These are phyloP conservation scores for Volvox africanus DNA, from an alignment of 139 green algal genomes.

Conservation along the genomic window DNA sequence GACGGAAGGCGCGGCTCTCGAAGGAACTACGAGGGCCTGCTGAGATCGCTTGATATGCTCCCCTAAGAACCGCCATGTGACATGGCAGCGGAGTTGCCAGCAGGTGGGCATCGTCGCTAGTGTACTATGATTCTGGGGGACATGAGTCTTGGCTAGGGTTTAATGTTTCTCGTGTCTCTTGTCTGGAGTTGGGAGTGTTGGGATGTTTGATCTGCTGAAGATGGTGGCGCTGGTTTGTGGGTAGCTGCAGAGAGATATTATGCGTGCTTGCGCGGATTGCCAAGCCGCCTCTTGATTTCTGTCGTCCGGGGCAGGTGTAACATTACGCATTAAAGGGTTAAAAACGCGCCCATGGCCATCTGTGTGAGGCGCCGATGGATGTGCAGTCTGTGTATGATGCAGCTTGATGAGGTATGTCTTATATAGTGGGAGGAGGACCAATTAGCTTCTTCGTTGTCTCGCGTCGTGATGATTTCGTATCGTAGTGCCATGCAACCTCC, in stretches of 20 bases:
- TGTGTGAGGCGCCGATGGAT: no score
- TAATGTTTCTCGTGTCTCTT: neutral
- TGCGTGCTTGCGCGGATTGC: slow-evolving; percentile 18
- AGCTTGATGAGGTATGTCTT: no score
- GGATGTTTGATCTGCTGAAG: neutral
- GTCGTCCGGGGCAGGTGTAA: neutral
- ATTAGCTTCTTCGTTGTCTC: no score
- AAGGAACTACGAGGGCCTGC: neutral
- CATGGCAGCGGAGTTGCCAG: neutral
- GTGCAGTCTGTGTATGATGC: no score
- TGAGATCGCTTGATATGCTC: neutral
- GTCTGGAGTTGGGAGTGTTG: neutral
- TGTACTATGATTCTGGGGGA: neutral
- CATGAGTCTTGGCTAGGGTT: neutral
- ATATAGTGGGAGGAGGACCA: no score
- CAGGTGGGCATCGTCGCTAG: neutral
- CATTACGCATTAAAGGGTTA: neutral
- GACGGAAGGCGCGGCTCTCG: neutral
- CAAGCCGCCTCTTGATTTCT: slow-evolving; percentile 1
- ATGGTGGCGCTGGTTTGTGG: neutral
- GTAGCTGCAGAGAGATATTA: neutral
- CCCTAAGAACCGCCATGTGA: neutral
- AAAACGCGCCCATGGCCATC: no score
- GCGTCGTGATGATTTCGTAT: no score
- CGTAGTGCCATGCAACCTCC: no score